A percentile compares a stretch with the other conserved stretches of the same genome.
Conservation (phyloP, 805 yeast species). For the Saccharomycopsis olivae region DNA sequence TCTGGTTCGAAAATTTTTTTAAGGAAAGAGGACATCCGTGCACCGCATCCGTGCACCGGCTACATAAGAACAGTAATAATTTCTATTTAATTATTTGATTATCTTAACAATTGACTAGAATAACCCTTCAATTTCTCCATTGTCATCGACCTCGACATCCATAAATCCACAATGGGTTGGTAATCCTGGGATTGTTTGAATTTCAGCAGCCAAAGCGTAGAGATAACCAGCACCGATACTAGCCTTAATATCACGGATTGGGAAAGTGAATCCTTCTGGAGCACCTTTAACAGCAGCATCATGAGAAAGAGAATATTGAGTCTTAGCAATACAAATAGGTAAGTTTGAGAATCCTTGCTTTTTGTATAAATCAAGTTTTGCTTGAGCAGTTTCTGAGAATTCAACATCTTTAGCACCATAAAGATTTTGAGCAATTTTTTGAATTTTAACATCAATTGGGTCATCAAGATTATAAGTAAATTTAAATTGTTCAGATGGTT, state of each 20-base stretch:
- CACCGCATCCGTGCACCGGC: too few relatives aligned
- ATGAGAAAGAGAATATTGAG: slow-evolving; percentile 76
- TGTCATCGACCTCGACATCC: slow-evolving; percentile 74
- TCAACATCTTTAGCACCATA: slow-evolving; percentile 71
- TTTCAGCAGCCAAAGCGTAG: slow-evolving; percentile 78
- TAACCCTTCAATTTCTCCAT: slow-evolving; percentile 76
- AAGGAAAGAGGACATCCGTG: too few relatives aligned
- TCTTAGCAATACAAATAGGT: slow-evolving; percentile 80
- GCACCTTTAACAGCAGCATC: slow-evolving; percentile 78
- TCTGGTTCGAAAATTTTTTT: too few relatives aligned
- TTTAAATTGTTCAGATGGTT: slow-evolving; percentile 25
- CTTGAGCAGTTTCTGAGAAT: slow-evolving; percentile 56
- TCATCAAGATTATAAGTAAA: slow-evolving; percentile 54
- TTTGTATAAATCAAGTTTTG: slow-evolving; percentile 57
- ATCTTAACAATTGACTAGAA: slow-evolving; percentile 28
- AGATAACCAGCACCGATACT: slow-evolving; percentile 78
- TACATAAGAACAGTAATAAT: too few relatives aligned
- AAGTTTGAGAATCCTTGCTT: slow-evolving; percentile 67
- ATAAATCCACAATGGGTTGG: slow-evolving; percentile 81
- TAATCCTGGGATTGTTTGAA: slow-evolving; percentile 78
- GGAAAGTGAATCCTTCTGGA: slow-evolving; percentile 70
- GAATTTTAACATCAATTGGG: slow-evolving; percentile 59
- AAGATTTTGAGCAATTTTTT: slow-evolving; percentile 60
- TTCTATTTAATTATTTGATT: too few relatives aligned
- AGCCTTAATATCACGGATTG: slow-evolving; percentile 70